Conservation (phyloP, 176 grass and related monocot species). For the Poa annua region DNA sequence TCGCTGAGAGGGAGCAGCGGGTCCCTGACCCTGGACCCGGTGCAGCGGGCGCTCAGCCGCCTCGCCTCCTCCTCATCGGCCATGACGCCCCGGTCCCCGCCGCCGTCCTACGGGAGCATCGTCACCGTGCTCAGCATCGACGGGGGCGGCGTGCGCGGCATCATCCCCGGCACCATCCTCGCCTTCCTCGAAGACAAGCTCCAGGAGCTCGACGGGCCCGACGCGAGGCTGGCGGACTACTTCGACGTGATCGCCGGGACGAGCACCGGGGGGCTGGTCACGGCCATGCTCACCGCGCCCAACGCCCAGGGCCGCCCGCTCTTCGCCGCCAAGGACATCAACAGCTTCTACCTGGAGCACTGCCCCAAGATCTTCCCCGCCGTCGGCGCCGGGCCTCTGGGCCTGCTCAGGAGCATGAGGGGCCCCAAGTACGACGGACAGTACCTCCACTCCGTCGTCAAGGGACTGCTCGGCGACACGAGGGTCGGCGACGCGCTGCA, state of each 20-base stretch:
- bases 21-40: constrained; percentile 14
- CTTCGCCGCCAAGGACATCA: constrained; percentile 53
- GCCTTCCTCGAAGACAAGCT: constrained; percentile 57
- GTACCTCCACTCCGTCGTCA: not conserved
- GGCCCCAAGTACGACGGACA: not conserved
- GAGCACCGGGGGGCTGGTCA: constrained; percentile 59
- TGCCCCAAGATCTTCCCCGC: constrained; percentile 49
- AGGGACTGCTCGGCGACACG: not conserved
- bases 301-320: constrained; percentile 15
- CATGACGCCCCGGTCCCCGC: constrained; percentile 22
- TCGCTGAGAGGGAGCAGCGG: not conserved
- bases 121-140: constrained; percentile 61
- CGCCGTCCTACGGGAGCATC: constrained; percentile 36
- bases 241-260: constrained; percentile 82
- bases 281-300: constrained; percentile 51
- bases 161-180: constrained; percentile 60
- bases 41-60: constrained; percentile 6
- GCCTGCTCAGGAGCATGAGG: not conserved
- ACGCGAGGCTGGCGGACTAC: constrained; percentile 54
- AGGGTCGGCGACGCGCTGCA: not conserved
- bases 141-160: constrained; percentile 55
- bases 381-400: not conserved
- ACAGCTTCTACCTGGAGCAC: constrained; percentile 48
- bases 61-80: not conserved
- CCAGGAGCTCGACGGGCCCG: constrained; percentile 19